These are phyloP conservation scores for Diplosphaera chodatii DNA, from an alignment of 139 green algal genomes.

Conservation along the genomic window DNA sequence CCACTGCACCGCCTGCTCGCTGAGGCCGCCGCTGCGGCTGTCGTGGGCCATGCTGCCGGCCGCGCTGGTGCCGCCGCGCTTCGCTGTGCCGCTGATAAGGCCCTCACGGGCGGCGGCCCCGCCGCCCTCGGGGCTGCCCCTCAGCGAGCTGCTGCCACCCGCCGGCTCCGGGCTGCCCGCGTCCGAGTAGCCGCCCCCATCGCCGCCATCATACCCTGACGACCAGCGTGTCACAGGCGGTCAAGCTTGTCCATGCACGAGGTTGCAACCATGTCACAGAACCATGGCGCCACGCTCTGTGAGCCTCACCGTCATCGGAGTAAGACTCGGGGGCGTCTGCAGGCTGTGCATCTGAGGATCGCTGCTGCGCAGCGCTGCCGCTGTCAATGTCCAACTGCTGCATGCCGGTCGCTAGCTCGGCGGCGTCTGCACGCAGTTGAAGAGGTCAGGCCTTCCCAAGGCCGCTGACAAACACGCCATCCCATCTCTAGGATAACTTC, in stretches of 20 bases:
- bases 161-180: neutral
- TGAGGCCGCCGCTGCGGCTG: neutral
- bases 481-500: too few species aligned
- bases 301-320: neutral
- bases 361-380: neutral
- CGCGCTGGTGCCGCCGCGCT: neutral
- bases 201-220: slow-evolving; percentile 8
- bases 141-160: slow-evolving; percentile 1
- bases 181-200: slow-evolving; percentile 13
- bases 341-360: neutral
- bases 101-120: neutral
- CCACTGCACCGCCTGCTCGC: slow-evolving; percentile 31
- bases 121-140: neutral
- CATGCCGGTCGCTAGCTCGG: neutral
- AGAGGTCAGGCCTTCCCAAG: too few species aligned
- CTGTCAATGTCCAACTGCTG: neutral
- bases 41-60: neutral
- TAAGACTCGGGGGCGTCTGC: neutral
- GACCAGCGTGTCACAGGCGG: too few species aligned
- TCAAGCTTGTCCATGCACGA: too few species aligned
- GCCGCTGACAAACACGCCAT: too few species aligned
- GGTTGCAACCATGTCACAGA: too few species aligned
- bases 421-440: neutral
- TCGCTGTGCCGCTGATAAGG: neutral
- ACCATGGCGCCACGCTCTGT: too few species aligned